A percentile compares a stretch with the other conserved stretches of the same genome.
phyloP scores from a whole-genome alignment of 75 land plant species.

The Picea sitchensis region DNA sequence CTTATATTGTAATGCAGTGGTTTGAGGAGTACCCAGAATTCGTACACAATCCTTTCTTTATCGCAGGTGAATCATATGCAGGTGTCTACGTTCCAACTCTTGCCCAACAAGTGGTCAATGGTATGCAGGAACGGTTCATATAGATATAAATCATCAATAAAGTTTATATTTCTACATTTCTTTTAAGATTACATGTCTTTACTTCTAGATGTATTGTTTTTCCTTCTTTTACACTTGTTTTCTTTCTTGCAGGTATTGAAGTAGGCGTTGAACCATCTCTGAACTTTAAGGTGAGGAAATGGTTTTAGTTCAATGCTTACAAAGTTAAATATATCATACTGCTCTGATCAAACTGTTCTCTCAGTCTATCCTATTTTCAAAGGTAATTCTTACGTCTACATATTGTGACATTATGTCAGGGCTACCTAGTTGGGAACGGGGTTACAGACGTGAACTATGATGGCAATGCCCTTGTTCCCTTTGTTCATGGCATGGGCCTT shows the following conservation, averaged over 20 bases:
- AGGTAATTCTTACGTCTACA: no score
- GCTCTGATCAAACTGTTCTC: no score
- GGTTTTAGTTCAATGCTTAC: no score
- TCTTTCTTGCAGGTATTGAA: conserved; percentile 54
- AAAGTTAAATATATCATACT: no score
- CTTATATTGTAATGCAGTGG: conserved; percentile 52
- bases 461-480: conserved; percentile 88
- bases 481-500: conserved; percentile 93
- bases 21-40: conserved; percentile 72
- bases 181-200: not conserved
- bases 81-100: conserved; percentile 90
- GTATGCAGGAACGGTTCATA: conserved; percentile 22
- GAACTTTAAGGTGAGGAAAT: conserved; percentile 64
- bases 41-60: conserved; percentile 55
- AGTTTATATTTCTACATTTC: not conserved
- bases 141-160: no score
- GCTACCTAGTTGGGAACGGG: conserved; percentile 95
- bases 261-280: conserved; percentile 51
- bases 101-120: conserved; percentile 57
- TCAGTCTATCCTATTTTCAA: no score
- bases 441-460: conserved; percentile 68
- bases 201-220: not conserved
- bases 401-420: conserved; percentile 34
- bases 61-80: conserved; percentile 88
- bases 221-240: not conserved